A percentile compares a stretch with the other conserved stretches of the same genome.
Conservation (phyloP, 2,329 filamentous ascomycete species). For the Aspergillus calidoustus region DNA sequence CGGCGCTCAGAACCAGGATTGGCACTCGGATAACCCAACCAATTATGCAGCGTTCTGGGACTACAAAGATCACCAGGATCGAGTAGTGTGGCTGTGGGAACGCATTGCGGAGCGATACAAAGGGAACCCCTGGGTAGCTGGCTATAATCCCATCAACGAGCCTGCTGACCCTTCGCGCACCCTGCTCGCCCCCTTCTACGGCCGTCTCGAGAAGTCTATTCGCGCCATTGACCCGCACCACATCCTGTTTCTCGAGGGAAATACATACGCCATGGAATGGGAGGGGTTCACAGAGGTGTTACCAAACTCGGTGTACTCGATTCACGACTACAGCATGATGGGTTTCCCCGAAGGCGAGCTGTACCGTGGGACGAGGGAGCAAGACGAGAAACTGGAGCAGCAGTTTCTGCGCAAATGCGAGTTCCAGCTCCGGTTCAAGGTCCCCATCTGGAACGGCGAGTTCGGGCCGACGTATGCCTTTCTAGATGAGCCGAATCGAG, state of each 20-base stretch:
- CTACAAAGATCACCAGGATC: slow-evolving; percentile 52
- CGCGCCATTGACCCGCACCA: slow-evolving; percentile 49
- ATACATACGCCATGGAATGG: slow-evolving; percentile 47
- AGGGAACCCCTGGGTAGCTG: slow-evolving; percentile 49
- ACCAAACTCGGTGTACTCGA: slow-evolving; percentile 48
- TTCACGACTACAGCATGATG: slow-evolving; percentile 41
- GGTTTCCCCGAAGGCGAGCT: slow-evolving; percentile 25
- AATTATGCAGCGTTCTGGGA: slow-evolving; percentile 53
- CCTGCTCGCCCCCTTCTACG: slow-evolving; percentile 49
- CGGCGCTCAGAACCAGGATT: slow-evolving; percentile 53
- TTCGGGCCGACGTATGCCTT: slow-evolving; percentile 47
- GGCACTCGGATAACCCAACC: slow-evolving; percentile 51
- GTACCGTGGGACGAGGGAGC: slow-evolving; percentile 42
- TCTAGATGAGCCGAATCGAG: not conserved
- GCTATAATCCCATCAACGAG: slow-evolving; percentile 56
- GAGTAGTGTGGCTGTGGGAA: slow-evolving; percentile 51
- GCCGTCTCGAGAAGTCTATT: slow-evolving; percentile 49
- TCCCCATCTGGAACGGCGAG: slow-evolving; percentile 57
- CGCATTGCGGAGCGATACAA: slow-evolving; percentile 49
- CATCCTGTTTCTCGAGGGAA: slow-evolving; percentile 48
- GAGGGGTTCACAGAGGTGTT: slow-evolving; percentile 42
- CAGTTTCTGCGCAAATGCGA: not conserved
- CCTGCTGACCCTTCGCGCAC: slow-evolving; percentile 51
- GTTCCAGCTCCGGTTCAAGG: slow-evolving; percentile 20
- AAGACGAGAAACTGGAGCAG: slow-evolving; percentile 30